phyloP scores from a whole-genome alignment of 306 rosid genomes.

The Sindora glabra region DNA sequence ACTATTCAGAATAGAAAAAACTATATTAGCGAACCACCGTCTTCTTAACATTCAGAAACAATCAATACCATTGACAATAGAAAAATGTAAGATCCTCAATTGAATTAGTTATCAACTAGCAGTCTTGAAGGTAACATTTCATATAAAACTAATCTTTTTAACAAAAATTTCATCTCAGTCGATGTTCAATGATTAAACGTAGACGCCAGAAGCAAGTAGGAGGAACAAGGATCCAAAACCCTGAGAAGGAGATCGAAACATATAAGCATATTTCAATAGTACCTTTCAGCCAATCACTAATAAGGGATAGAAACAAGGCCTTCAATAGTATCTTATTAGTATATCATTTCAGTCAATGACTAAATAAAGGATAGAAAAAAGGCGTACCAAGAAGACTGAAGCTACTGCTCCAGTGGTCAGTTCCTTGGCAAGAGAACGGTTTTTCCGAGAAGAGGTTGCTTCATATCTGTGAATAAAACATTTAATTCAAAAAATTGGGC shows the following conservation, averaged over 20 bases:
- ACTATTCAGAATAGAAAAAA: too few species aligned
- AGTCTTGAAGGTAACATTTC: constrained; percentile 13
- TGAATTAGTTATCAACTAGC: constrained; percentile 14
- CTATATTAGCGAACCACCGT: too few species aligned
- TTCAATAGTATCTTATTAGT: neutral
- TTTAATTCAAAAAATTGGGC: neutral
- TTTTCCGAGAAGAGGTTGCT: constrained; percentile 79
- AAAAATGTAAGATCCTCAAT: neutral
- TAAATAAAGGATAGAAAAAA: neutral
- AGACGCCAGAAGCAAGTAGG: constrained; percentile 86
- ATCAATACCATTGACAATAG: neutral
- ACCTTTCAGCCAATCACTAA: too few species aligned
- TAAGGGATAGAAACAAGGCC: too few species aligned
- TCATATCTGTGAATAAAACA: constrained; percentile 56
- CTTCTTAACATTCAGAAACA: too few species aligned
- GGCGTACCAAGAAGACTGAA: constrained; percentile 67
- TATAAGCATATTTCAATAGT: too few species aligned
- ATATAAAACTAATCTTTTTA: constrained; percentile 26
- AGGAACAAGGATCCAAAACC: constrained; percentile 91
- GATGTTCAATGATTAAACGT: constrained; percentile 44
- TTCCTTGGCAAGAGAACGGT: constrained; percentile 76
- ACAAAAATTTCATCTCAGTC: constrained; percentile 28
- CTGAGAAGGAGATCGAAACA: constrained; percentile 43
- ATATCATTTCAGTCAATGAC: neutral
- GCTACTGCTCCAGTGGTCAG: constrained; percentile 76